Conservation (phyloP, 148 eudicot genomes). For the Oxyria digyna region DNA sequence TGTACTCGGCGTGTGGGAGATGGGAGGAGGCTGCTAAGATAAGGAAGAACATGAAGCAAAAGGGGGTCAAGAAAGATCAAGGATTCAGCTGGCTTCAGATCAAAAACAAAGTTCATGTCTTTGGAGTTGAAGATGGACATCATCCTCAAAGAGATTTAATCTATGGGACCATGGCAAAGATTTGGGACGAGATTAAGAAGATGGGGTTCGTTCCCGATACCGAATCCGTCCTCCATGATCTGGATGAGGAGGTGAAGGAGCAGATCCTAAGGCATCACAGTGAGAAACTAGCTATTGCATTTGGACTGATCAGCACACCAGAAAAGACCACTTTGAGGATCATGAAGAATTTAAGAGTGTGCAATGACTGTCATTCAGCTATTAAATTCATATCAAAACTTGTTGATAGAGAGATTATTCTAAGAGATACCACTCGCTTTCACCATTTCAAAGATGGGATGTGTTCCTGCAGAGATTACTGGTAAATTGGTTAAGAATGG, state of each 20-base stretch:
- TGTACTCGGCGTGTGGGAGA: conserved; percentile 28
- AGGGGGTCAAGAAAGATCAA: conserved; percentile 36
- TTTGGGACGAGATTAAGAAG: conserved; percentile 39
- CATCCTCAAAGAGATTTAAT: conserved; percentile 29
- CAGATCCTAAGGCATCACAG: conserved; percentile 31
- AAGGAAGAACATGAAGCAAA: conserved; percentile 27
- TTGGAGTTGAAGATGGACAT: conserved; percentile 29
- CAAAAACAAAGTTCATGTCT: conserved; percentile 24
- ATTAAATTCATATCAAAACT: conserved; percentile 35
- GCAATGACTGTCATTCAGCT: conserved; percentile 35
- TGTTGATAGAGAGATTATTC: conserved; percentile 29
- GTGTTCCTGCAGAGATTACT: conserved; percentile 32
- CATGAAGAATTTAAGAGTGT: conserved; percentile 34
- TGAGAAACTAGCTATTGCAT: conserved; percentile 37
- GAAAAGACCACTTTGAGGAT: conserved; percentile 28
- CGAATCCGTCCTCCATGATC: conserved; percentile 27
- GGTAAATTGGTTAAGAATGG: conserved; percentile 13
- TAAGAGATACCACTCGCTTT: conserved; percentile 35
- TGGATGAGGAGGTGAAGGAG: conserved; percentile 37
- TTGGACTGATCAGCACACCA: conserved; percentile 27
- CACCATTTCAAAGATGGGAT: conserved; percentile 31
- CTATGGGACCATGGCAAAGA: conserved; percentile 18
- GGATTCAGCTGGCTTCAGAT: conserved; percentile 37
- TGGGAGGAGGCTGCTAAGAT: conserved; percentile 31
- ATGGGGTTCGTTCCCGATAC: conserved; percentile 36